Conservation (phyloP, 495 filamentous ascomycete species). For the Staphylotrichum tortipilum region DNA sequence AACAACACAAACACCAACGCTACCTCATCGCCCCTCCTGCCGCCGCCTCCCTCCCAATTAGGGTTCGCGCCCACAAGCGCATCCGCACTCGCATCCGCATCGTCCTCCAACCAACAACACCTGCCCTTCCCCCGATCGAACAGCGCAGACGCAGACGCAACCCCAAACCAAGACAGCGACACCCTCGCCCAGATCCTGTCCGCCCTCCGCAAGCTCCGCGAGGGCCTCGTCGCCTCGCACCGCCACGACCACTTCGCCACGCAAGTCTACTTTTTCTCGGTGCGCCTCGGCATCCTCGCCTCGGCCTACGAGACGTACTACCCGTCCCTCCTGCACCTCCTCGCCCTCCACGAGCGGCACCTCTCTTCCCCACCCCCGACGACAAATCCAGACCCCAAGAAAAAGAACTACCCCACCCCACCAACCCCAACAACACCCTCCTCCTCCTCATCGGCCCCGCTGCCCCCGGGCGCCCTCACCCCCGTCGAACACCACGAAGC, state of each 20-base stretch:
- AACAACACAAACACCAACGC: not conserved
- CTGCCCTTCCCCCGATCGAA: no score
- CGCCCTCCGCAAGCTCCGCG: slow-evolving; percentile 84
- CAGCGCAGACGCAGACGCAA: slow-evolving; percentile 11
- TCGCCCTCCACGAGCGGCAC: slow-evolving; percentile 42
- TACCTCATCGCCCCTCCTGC: not conserved
- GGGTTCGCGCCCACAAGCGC: not conserved
- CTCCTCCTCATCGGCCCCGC: not conserved
- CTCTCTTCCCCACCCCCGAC: no score
- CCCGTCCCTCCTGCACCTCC: slow-evolving; percentile 71
- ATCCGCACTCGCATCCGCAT: not conserved
- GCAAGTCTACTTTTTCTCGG: slow-evolving; percentile 69
- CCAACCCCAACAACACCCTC: not conserved
- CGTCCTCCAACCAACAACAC: no score
- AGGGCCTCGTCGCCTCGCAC: slow-evolving; percentile 68
- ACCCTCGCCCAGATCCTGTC: slow-evolving; percentile 38
- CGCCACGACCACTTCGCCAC: slow-evolving; percentile 61
- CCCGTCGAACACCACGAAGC: slow-evolving; percentile 66
- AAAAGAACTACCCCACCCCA: not conserved
- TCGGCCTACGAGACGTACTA: slow-evolving; percentile 81
- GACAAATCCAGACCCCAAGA: no score
- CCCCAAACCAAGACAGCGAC: not conserved
- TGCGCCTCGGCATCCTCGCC: slow-evolving; percentile 69
- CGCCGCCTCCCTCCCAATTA: not conserved
- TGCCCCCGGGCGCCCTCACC: slow-evolving; percentile 48